A percentile compares a stretch with the other conserved stretches of the same genome.
Conservation (phyloP, 345 rosid species). For the Anastatica hierochuntica region DNA sequence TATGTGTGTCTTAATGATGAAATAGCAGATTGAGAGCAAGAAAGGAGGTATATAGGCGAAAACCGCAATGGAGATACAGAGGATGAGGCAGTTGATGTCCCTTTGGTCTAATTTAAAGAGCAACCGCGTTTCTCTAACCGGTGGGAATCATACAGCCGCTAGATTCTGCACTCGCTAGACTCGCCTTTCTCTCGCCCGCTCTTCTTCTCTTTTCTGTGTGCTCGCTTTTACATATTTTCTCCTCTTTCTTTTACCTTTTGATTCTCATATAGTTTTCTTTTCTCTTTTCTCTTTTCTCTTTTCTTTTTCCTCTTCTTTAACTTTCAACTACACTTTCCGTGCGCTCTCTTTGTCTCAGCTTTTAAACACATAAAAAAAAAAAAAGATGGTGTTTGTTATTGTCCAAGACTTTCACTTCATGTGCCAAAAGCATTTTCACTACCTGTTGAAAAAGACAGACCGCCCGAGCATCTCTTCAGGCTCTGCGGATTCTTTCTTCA, state of each 20-base stretch:
- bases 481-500: slow-evolving; percentile 26
- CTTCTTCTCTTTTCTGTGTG: not conserved
- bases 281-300: too few species aligned
- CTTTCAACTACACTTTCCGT: slow-evolving; percentile 9
- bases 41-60: slow-evolving; percentile 18
- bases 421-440: slow-evolving; percentile 19
- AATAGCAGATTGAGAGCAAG: slow-evolving; percentile 25
- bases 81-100: slow-evolving; percentile 44
- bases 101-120: slow-evolving; percentile 40
- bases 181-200: not conserved
- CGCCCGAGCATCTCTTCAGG: slow-evolving; percentile 12
- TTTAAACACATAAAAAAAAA: slow-evolving; percentile 9
- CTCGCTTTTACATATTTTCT: not conserved
- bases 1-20: slow-evolving; percentile 10
- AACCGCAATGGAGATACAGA: slow-evolving; percentile 48
- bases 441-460: slow-evolving; percentile 16
- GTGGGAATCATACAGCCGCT: slow-evolving; percentile 86
- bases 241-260: slow-evolving; percentile 6
- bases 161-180: slow-evolving; percentile 74
- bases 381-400: slow-evolving; percentile 33
- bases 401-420: slow-evolving; percentile 30
- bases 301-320: slow-evolving; percentile 9
- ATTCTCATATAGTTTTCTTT: slow-evolving; percentile 14
- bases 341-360: slow-evolving; percentile 8
- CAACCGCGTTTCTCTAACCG: slow-evolving; percentile 53